Conservation (phyloP, 345 rosid species). For the Citrus glauca region DNA sequence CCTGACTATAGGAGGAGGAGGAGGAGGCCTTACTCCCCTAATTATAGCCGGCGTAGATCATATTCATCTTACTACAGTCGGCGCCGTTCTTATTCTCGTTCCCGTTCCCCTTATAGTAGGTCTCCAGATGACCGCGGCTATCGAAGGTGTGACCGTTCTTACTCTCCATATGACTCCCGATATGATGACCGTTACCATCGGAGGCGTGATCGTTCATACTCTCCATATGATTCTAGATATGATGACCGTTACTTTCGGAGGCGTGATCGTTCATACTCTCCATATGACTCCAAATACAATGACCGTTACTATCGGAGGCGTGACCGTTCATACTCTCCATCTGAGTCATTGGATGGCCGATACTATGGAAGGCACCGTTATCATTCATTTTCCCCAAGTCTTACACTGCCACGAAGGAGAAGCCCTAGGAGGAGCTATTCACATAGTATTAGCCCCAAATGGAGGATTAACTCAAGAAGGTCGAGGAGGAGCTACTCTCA, state of each 20-base stretch:
- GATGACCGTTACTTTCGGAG: conserved; percentile 19
- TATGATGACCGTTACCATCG: conserved; percentile 15
- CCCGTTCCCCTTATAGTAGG: conserved; percentile 41
- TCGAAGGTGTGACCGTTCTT: conserved; percentile 25
- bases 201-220: conserved; percentile 25
- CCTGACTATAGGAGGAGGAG: conserved; percentile 28
- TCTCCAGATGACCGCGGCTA: conserved; percentile 39
- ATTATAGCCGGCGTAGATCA: conserved; percentile 18
- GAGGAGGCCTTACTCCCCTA: conserved; percentile 32
- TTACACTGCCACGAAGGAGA: conserved; percentile 6
- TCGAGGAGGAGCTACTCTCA: conserved; percentile 22
- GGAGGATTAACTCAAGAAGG: conserved; percentile 2
- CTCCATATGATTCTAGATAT: conserved; percentile 23
- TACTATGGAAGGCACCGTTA: conserved; percentile 9
- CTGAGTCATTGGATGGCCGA: not conserved
- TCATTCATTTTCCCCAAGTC: conserved; percentile 26
- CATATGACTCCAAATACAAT: conserved; percentile 3
- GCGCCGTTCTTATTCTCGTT: conserved; percentile 33
- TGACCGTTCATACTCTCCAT: too few relatives aligned
- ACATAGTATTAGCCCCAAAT: conserved; percentile 4
- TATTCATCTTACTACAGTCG: conserved; percentile 37
- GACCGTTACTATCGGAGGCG: not conserved
- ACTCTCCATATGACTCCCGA: conserved; percentile 25
- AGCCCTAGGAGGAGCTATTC: conserved; percentile 10
- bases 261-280: conserved; percentile 24